Evolutionary conservation across 768 basidiomycete species (phyloP).

Genomic region (Boletus vermiculosoides): DNA sequence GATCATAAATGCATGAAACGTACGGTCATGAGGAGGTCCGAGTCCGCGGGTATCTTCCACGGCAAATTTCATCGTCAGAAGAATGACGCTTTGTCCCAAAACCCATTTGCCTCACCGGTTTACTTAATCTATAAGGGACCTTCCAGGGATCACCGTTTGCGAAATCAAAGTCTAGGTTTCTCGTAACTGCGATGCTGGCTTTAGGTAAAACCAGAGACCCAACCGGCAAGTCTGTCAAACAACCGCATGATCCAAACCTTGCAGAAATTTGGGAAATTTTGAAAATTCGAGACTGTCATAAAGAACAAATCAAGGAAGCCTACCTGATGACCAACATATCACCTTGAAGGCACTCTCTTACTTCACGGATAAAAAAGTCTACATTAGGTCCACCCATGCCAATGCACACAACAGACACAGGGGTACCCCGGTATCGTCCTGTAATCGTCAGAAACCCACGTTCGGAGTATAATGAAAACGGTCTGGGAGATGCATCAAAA

Average conservation of each 20-base stretch:
- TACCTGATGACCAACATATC: conserved; percentile 54
- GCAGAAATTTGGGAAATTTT: conserved; percentile 1
- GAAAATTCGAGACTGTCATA: background rate
- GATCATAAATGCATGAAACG: conserved; percentile 16
- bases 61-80: background rate
- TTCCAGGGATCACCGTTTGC: conserved; percentile 38
- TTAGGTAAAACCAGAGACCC: conserved; percentile 73
- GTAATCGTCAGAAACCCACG: conserved; percentile 76
- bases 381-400: conserved; percentile 84
- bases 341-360: conserved; percentile 68
- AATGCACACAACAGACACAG: conserved; percentile 73
- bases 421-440: conserved; percentile 59
- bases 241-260: conserved; percentile 83
- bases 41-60: conserved; percentile 58
- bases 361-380: conserved; percentile 84
- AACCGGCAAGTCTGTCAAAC: conserved; percentile 65
- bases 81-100: background rate
- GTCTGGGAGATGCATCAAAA: conserved; percentile 57
- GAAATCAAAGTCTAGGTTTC: conserved; percentile 81
- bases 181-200: conserved; percentile 62
- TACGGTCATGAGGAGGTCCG: conserved; percentile 50
- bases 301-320: background rate
- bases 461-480: conserved; percentile 66
- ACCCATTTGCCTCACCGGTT: conserved; percentile 44
- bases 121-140: conserved; percentile 64